A percentile compares a stretch with the other conserved stretches of the same genome.
phyloP scores from a whole-genome alignment of 179 eudicot genomes.

The Beta lomatogona region DNA sequence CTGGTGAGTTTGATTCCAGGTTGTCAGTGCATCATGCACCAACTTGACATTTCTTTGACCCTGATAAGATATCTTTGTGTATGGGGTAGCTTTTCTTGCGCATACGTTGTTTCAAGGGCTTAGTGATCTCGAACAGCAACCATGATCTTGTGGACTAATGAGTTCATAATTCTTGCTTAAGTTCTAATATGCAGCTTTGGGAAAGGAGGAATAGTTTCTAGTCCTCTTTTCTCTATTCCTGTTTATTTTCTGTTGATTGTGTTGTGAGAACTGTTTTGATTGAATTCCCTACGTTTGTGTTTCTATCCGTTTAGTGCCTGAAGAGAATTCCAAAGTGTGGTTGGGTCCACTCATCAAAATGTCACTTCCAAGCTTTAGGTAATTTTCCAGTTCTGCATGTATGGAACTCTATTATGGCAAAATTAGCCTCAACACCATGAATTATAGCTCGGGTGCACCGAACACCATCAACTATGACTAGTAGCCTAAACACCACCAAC shows the following conservation, averaged over 20 bases:
- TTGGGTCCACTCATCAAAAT: conserved; percentile 69
- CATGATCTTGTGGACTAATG: neutral
- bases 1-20: conserved; percentile 45
- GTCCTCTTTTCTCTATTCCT: neutral
- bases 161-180: neutral
- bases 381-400: neutral
- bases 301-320: conserved; percentile 36
- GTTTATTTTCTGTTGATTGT: neutral
- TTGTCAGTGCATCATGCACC: neutral
- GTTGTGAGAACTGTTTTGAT: conserved; percentile 5
- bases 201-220: too few relatives aligned
- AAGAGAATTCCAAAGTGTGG: conserved; percentile 46
- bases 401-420: too few relatives aligned
- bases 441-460: too few relatives aligned
- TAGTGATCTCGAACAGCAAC: neutral
- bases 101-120: neutral
- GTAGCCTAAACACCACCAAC: too few relatives aligned
- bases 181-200: neutral
- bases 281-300: neutral
- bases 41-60: neutral
- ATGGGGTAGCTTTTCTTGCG: neutral
- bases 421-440: too few relatives aligned
- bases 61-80: neutral
- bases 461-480: too few relatives aligned
- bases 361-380: conserved; percentile 98